Conservation (phyloP, 768 basidiomycete genomes). For the Gymnopilus dilepis region DNA sequence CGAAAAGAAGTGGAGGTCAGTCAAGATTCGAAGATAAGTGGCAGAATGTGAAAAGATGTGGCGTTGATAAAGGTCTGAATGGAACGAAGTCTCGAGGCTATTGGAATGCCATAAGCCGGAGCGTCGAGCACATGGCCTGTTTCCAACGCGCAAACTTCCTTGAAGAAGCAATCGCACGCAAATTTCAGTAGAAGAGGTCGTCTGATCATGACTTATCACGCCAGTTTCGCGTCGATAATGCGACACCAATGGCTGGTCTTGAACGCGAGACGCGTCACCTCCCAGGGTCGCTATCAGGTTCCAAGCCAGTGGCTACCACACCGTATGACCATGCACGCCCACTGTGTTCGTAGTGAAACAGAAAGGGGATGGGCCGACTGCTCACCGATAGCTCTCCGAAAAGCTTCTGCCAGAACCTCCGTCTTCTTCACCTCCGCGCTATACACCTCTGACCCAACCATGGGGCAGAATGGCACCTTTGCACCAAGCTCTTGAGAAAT, state of each 20-base stretch:
- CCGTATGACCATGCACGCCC: not conserved
- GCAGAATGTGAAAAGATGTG: not conserved
- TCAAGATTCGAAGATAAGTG: not conserved
- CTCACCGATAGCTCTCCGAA: conserved; percentile 94
- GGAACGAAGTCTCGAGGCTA: not conserved
- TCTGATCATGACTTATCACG: not conserved
- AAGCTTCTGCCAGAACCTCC: conserved; percentile 93
- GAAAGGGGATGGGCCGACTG: conserved; percentile 27
- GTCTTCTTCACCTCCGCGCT: conserved; percentile 99
- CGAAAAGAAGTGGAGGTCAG: conserved; percentile 7
- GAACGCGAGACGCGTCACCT: not conserved
- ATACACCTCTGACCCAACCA: conserved; percentile 98
- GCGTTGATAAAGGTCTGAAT: not conserved
- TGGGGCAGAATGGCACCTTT: conserved; percentile 97
- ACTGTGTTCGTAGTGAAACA: not conserved
- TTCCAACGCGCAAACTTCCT: not conserved
- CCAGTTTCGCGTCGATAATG: not conserved
- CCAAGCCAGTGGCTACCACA: not conserved
- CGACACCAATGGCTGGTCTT: not conserved
- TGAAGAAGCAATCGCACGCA: not conserved
- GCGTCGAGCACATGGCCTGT: not conserved
- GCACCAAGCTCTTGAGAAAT: conserved; percentile 92
- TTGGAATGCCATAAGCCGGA: not conserved
- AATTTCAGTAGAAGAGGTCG: not conserved
- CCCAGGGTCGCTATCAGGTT: not conserved